Evolutionary conservation across 805 yeast species (phyloP).

Genomic region (Myxozyma geophila): DNA sequence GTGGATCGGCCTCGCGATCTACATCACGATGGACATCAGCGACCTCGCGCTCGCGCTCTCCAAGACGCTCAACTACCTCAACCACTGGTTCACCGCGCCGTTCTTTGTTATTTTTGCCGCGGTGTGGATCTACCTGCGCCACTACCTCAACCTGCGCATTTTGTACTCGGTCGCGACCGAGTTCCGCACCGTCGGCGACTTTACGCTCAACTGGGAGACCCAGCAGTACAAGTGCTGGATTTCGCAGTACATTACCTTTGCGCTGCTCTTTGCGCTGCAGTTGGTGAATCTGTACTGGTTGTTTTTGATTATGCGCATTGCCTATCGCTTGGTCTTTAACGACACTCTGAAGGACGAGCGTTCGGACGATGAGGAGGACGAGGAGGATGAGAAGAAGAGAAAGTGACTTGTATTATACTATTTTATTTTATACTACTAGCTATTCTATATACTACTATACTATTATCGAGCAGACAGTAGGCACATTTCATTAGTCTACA

Average conservation of each 20-base stretch:
- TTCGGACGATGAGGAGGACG: constrained; percentile 80
- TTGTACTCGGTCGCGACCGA: constrained; percentile 82
- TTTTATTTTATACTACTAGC: too few species aligned
- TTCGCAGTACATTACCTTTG: constrained; percentile 86
- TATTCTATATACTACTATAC: too few species aligned
- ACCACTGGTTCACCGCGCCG: constrained; percentile 64
- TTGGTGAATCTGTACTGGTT: constrained; percentile 89
- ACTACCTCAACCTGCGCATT: constrained; percentile 77
- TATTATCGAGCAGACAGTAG: too few species aligned
- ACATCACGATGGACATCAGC: constrained; percentile 93
- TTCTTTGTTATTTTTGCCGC: constrained; percentile 69
- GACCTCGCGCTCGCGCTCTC: constrained; percentile 86
- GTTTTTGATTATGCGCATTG: constrained; percentile 75
- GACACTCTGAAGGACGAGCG: constrained; percentile 79
- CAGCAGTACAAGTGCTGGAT: constrained; percentile 97
- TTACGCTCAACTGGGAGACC: constrained; percentile 76
- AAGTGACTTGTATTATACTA: not conserved
- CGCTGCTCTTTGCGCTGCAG: constrained; percentile 77
- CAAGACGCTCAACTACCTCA: constrained; percentile 84
- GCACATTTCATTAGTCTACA: too few species aligned
- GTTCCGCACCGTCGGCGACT: constrained; percentile 83
- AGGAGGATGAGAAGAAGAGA: constrained; percentile 37
- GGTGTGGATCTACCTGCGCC: constrained; percentile 89
- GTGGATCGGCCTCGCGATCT: constrained; percentile 90
- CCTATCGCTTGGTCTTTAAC: constrained; percentile 63